Conservation (phyloP, 1,284 basidiomycete species). For the Irpex sp. region DNA sequence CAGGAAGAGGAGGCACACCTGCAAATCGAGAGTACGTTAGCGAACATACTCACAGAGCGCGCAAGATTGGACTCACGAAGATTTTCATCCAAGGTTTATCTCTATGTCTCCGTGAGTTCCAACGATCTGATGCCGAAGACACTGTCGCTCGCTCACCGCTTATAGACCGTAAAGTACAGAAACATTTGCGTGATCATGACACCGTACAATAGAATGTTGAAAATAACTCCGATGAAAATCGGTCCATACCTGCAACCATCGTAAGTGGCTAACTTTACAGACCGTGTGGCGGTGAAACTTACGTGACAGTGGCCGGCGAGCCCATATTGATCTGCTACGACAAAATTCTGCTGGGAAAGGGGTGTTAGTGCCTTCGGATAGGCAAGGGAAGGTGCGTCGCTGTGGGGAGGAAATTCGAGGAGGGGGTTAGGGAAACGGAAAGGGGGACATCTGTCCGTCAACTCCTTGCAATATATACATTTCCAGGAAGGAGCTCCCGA, state of each 20-base stretch:
- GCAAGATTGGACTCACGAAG: conserved; percentile 21
- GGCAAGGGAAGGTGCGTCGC: neutral
- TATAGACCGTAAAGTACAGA: conserved; percentile 37
- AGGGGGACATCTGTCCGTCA: neutral
- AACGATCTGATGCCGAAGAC: neutral
- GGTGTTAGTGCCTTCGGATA: too few relatives aligned
- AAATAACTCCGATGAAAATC: conserved; percentile 36
- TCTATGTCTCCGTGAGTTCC: conserved; percentile 15
- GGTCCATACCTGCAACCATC: conserved; percentile 31
- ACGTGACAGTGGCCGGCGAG: conserved; percentile 25
- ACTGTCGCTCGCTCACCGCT: conserved; percentile 25
- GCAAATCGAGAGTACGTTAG: conserved; percentile 27
- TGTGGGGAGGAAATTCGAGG: neutral
- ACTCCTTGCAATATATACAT: neutral
- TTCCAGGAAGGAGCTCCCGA: too few relatives aligned
- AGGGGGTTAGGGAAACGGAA: neutral
- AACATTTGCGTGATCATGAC: conserved; percentile 39
- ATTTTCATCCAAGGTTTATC: conserved; percentile 32
- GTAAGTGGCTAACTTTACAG: neutral
- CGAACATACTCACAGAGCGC: neutral
- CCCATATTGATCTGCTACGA: conserved; percentile 14
- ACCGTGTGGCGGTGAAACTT: conserved; percentile 2
- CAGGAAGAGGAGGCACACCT: conserved; percentile 23
- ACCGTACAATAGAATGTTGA: conserved; percentile 39
- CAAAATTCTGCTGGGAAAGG: neutral